These are phyloP conservation scores for Leptographium galeiforme DNA, from an alignment of 2,329 filamentous ascomycete genomes.

Conservation along the genomic window DNA sequence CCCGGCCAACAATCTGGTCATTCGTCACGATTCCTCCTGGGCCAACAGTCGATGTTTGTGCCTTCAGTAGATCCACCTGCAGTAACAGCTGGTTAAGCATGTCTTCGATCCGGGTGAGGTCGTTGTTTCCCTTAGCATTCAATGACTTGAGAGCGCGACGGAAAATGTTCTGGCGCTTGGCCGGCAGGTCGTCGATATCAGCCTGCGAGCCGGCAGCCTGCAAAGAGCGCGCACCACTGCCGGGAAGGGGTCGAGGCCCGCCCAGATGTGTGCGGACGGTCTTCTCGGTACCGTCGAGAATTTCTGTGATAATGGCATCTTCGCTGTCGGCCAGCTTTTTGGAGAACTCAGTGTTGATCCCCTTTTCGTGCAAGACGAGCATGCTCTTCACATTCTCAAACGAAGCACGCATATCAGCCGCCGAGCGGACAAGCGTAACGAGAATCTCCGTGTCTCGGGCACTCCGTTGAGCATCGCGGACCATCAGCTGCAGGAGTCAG, in stretches of 20 bases:
- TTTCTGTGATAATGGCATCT: conserved; percentile 72
- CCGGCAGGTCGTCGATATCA: conserved; percentile 43
- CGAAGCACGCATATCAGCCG: conserved; percentile 91
- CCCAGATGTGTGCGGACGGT: conserved; percentile 71
- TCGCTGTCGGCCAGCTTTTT: conserved; percentile 68
- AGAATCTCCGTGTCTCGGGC: conserved; percentile 94
- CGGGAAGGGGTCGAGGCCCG: conserved; percentile 73
- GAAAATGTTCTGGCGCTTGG: conserved; percentile 89
- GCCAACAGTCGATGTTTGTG: conserved; percentile 27
- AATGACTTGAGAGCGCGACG: conserved; percentile 84
- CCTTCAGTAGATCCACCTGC: conserved; percentile 77
- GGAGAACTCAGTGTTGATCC: conserved; percentile 72
- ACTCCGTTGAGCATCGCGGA: conserved; percentile 90
- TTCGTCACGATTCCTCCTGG: conserved; percentile 4
- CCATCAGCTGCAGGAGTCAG: conserved; percentile 51
- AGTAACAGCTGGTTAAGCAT: conserved; percentile 86
- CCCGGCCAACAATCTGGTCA: conserved; percentile 33
- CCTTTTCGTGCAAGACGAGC: conserved; percentile 76
- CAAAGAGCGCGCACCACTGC: conserved; percentile 43
- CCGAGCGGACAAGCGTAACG: conserved; percentile 82
- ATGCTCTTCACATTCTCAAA: conserved; percentile 93
- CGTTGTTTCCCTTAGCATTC: conserved; percentile 74
- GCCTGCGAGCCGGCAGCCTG: conserved; percentile 40
- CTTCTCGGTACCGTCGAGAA: conserved; percentile 78
- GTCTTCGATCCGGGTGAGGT: conserved; percentile 76